These are phyloP conservation scores for Phialocephala subalpina DNA, from an alignment of 2,329 filamentous ascomycete species.

Conservation along the genomic window DNA sequence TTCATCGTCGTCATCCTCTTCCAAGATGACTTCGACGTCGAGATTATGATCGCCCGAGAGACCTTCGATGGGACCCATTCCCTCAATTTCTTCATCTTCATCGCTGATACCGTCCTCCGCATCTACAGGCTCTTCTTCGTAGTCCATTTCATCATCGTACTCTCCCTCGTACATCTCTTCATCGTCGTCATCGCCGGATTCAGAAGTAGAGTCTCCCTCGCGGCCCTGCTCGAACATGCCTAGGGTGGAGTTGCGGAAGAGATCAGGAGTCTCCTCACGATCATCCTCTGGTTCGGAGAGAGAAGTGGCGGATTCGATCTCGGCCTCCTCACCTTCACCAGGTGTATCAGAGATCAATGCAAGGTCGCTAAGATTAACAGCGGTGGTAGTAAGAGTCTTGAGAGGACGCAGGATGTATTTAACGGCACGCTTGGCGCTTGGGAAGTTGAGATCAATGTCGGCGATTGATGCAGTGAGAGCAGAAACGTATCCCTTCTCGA, in stretches of 20 bases:
- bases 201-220: constrained; percentile 82
- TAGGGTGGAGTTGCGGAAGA: constrained; percentile 95
- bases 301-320: constrained; percentile 86
- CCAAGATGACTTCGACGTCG: constrained; percentile 79
- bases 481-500: constrained; percentile 94
- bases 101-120: constrained; percentile 90
- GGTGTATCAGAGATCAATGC: constrained; percentile 70
- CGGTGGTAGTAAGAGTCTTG: constrained; percentile 85
- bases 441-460: constrained; percentile 94
- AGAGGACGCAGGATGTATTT: constrained; percentile 95
- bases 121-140: constrained; percentile 58
- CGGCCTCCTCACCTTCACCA: constrained; percentile 80
- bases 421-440: constrained; percentile 89
- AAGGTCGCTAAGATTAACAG: constrained; percentile 80
- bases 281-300: constrained; percentile 88
- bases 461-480: constrained; percentile 91
- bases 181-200: constrained; percentile 74
- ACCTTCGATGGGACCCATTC: constrained; percentile 87
- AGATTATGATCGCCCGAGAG: constrained; percentile 68
- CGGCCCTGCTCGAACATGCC: constrained; percentile 90
- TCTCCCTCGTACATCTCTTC: constrained; percentile 95
- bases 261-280: constrained; percentile 92
- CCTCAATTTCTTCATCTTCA: constrained; percentile 85
- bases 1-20: constrained; percentile 73
- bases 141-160: constrained; percentile 80